Conservation (phyloP, 2,329 filamentous ascomycete species). For the Aaosphaeria arxii region DNA sequence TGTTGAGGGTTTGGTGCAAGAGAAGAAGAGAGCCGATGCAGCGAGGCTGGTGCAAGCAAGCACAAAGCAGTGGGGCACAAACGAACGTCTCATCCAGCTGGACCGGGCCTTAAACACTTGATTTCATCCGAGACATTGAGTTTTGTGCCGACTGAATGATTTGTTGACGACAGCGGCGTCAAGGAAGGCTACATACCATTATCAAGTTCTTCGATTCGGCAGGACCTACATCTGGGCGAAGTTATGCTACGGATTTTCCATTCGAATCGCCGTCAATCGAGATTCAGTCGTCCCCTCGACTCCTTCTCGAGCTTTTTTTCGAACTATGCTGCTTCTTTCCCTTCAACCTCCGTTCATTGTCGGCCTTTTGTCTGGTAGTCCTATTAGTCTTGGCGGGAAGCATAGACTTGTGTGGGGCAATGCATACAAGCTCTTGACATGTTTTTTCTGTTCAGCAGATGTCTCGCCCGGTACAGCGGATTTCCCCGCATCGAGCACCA, state of each 20-base stretch:
- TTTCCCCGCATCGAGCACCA: slow-evolving; percentile 52
- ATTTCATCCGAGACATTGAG: background rate
- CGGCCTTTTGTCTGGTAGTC: slow-evolving; percentile 49
- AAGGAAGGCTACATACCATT: no score
- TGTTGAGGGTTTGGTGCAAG: slow-evolving; percentile 17
- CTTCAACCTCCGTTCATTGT: slow-evolving; percentile 57
- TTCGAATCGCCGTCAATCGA: background rate
- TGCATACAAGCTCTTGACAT: slow-evolving; percentile 52
- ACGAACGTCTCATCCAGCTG: slow-evolving; percentile 25
- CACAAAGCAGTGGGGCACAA: slow-evolving; percentile 26
- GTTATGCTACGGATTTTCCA: no score
- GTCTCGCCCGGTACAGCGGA: slow-evolving; percentile 59
- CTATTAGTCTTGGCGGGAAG: slow-evolving; percentile 5
- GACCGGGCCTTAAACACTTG: slow-evolving; percentile 18
- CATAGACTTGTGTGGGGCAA: background rate
- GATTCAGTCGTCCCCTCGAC: slow-evolving; percentile 30
- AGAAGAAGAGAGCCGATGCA: slow-evolving; percentile 26
- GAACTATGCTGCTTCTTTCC: slow-evolving; percentile 60
- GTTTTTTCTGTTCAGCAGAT: slow-evolving; percentile 52
- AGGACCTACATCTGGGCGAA: no score
- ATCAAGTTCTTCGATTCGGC: no score
- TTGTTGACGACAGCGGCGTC: background rate
- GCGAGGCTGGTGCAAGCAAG: slow-evolving; percentile 20
- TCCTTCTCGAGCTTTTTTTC: slow-evolving; percentile 58
- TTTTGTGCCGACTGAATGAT: no score